These are phyloP conservation scores for Ophiostoma pallidulum DNA, from an alignment of 2,329 filamentous ascomycete species.

Conservation along the genomic window DNA sequence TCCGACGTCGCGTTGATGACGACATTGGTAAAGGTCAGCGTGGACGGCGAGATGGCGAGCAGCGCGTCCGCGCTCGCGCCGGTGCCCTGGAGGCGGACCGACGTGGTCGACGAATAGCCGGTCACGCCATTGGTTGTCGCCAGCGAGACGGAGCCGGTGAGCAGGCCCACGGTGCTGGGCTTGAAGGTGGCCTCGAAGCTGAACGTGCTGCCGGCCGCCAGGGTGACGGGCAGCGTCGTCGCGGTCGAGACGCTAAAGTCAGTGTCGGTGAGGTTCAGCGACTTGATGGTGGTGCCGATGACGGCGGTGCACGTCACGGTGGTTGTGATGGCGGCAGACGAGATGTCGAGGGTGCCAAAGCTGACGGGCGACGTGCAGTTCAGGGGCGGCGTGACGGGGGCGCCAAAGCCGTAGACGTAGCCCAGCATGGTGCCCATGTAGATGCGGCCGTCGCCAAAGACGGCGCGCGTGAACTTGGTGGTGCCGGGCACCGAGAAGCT, in stretches of 20 bases:
- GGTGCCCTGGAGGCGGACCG: constrained; percentile 39
- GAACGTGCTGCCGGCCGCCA: constrained; percentile 31
- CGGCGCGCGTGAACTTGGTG: constrained; percentile 47
- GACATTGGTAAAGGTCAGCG: constrained; percentile 39
- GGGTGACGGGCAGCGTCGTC: constrained; percentile 23
- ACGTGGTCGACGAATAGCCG: constrained; percentile 38
- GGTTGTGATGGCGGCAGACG: constrained; percentile 23
- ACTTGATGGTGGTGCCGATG: constrained; percentile 32
- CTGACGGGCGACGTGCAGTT: constrained; percentile 40
- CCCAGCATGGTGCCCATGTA: constrained; percentile 45
- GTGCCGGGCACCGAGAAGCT: constrained; percentile 42
- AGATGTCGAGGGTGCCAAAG: constrained; percentile 38
- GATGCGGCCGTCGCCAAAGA: constrained; percentile 46
- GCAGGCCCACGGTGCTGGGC: constrained; percentile 36
- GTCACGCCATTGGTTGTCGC: constrained; percentile 36
- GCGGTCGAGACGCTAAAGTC: constrained; percentile 29
- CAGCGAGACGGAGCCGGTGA: constrained; percentile 38
- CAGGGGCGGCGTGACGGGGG: constrained; percentile 42
- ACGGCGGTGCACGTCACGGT: constrained; percentile 40
- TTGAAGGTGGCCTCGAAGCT: constrained; percentile 35
- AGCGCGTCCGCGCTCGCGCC: constrained; percentile 37
- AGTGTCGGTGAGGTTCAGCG: constrained; percentile 27
- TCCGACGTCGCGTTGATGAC: constrained; percentile 33
- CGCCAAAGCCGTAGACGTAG: constrained; percentile 45
- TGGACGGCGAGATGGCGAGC: constrained; percentile 37